These are phyloP conservation scores for Pharnaceum exiguum DNA, from an alignment of 148 eudicot species.

Conservation along the genomic window DNA sequence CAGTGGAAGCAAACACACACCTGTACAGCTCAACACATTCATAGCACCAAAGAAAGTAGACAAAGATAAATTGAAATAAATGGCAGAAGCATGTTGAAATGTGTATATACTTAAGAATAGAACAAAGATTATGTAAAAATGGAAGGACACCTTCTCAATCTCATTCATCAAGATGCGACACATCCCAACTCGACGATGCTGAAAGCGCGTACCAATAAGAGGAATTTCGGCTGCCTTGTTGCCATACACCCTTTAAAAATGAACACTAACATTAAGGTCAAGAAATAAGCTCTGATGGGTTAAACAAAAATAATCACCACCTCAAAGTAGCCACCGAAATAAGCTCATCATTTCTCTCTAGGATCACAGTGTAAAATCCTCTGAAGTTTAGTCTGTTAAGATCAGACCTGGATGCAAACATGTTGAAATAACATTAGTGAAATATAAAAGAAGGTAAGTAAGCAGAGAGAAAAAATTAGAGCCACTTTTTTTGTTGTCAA, in stretches of 20 bases:
- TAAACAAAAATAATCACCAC: constrained; percentile 28
- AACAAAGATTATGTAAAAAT: not conserved
- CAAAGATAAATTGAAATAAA: not conserved
- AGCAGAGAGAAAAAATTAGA: not conserved
- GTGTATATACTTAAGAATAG: not conserved
- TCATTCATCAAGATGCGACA: constrained; percentile 74
- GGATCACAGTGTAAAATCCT: constrained; percentile 78
- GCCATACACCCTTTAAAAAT: constrained; percentile 55
- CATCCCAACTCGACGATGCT: constrained; percentile 88
- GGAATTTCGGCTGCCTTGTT: constrained; percentile 86
- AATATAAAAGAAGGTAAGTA: not conserved
- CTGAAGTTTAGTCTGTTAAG: constrained; percentile 70
- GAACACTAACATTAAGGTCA: constrained; percentile 14
- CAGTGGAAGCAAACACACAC: too few relatives aligned
- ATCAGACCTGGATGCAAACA: constrained; percentile 58
- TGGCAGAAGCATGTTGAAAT: not conserved
- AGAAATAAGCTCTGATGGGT: not conserved
- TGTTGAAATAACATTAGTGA: not conserved
- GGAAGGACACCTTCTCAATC: constrained; percentile 72
- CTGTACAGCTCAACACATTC: too few relatives aligned
- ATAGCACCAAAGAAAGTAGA: too few relatives aligned
- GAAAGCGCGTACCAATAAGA: constrained; percentile 77
- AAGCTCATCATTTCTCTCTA: constrained; percentile 83
- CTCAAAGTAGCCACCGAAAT: constrained; percentile 72
- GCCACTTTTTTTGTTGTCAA: not conserved